Percentiles rank a stretch among this genome's conserved stretches.
phyloP scores from a whole-genome alignment of 176 grass and related monocot genomes.

The Olyra latifolia region DNA sequence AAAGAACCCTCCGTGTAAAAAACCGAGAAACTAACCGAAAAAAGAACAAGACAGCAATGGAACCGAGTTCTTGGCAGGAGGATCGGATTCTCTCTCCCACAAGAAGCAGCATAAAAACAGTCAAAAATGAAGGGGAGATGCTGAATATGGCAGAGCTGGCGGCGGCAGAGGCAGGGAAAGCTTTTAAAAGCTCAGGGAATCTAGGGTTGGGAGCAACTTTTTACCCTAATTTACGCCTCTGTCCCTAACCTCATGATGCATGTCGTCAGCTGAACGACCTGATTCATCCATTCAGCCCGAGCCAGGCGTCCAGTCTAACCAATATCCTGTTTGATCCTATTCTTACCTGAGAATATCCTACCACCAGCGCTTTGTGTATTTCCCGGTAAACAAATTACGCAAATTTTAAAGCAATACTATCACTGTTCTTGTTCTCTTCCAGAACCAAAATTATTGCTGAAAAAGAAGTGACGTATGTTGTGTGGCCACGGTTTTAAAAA shows the following conservation, averaged over 20 bases:
- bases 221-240: neutral
- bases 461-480: too few relatives aligned
- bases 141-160: neutral
- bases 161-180: neutral
- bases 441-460: too few relatives aligned
- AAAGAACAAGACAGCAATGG: neutral
- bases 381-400: too few relatives aligned
- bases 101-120: neutral
- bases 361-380: too few relatives aligned
- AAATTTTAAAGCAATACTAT: too few relatives aligned
- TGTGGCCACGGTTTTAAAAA: too few relatives aligned
- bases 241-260: neutral
- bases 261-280: neutral
- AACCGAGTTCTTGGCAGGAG: neutral
- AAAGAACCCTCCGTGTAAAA: neutral
- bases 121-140: neutral
- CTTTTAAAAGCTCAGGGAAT: neutral
- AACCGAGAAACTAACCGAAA: neutral
- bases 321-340: too few relatives aligned
- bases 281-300: neutral
- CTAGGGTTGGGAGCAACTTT: slow-evolving; percentile 11
- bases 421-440: too few relatives aligned
- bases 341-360: too few relatives aligned
- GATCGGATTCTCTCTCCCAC: neutral
- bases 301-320: neutral